These are phyloP conservation scores for Arxiozyma heterogenica DNA, from an alignment of 1,139 yeast genomes.

Conservation along the genomic window DNA sequence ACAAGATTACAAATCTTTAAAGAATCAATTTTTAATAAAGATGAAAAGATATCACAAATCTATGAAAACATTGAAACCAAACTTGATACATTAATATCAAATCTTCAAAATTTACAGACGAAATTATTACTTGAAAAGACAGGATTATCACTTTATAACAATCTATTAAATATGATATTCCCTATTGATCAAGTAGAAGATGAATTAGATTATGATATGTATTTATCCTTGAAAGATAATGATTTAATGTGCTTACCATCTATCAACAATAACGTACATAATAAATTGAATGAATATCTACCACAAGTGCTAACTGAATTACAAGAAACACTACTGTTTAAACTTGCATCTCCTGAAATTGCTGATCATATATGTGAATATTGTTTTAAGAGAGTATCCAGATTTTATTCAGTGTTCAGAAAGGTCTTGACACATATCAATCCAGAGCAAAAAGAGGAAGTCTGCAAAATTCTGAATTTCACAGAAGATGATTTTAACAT, in stretches of 20 bases:
- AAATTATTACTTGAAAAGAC: slow-evolving; percentile 41
- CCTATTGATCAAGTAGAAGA: slow-evolving; percentile 42
- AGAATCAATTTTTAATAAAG: slow-evolving; percentile 18
- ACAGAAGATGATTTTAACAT: slow-evolving; percentile 51
- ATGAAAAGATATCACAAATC: slow-evolving; percentile 27
- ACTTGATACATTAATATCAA: slow-evolving; percentile 30
- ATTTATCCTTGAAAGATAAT: slow-evolving; percentile 57
- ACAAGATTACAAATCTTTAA: slow-evolving; percentile 42
- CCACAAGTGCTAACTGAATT: slow-evolving; percentile 57
- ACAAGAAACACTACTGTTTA: slow-evolving; percentile 46
- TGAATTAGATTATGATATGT: slow-evolving; percentile 44
- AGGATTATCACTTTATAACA: slow-evolving; percentile 47
- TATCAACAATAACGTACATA: slow-evolving; percentile 39
- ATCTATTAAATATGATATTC: slow-evolving; percentile 61
- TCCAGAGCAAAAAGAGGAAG: slow-evolving; percentile 26
- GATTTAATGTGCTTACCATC: slow-evolving; percentile 44
- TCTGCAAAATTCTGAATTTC: slow-evolving; percentile 25
- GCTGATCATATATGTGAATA: slow-evolving; percentile 46
- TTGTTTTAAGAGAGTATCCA: slow-evolving; percentile 42
- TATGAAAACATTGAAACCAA: slow-evolving; percentile 34
- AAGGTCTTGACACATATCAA: slow-evolving; percentile 33
- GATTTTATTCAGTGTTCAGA: slow-evolving; percentile 47
- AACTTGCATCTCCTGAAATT: slow-evolving; percentile 53
- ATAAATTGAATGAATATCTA: slow-evolving; percentile 42
- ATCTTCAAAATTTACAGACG: slow-evolving; percentile 34